Conservation (phyloP, 2,329 filamentous ascomycete genomes). For the Aspergillus brunneoviolaceus region DNA sequence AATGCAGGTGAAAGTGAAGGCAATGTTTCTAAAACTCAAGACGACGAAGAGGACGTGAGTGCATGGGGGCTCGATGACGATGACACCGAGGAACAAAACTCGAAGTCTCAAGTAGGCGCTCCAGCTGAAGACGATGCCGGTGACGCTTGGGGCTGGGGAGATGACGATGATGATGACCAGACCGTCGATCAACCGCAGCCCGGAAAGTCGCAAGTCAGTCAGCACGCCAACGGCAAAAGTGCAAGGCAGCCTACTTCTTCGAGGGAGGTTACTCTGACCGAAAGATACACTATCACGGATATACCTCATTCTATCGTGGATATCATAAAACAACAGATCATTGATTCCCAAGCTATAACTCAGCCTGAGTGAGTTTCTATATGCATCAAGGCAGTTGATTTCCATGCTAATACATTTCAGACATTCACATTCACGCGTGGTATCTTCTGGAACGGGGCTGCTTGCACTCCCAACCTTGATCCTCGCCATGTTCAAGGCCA, state of each 20-base stretch:
- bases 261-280: conserved; percentile 73
- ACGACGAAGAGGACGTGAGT: conserved; percentile 47
- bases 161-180: conserved; percentile 53
- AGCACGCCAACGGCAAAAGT: conserved; percentile 25
- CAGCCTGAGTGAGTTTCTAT: conserved; percentile 36
- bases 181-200: conserved; percentile 22
- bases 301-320: conserved; percentile 73
- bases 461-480: conserved; percentile 49
- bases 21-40: conserved; percentile 19
- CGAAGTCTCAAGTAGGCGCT: conserved; percentile 18
- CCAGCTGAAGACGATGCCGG: conserved; percentile 42
- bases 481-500: conserved; percentile 53
- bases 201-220: conserved; percentile 17
- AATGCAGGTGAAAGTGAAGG: conserved; percentile 46
- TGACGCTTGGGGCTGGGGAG: conserved; percentile 85
- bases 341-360: conserved; percentile 42
- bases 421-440: conserved; percentile 37
- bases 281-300: conserved; percentile 84
- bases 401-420: conserved; percentile 26
- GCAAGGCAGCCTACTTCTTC: conserved; percentile 22
- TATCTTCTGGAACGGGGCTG: conserved; percentile 45
- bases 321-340: conserved; percentile 43
- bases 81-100: conserved; percentile 23
- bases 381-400: background rate
- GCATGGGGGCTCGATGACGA: conserved; percentile 54